A percentile compares a stretch with the other conserved stretches of the same genome.
phyloP scores from a whole-genome alignment of 495 filamentous ascomycete species.

The Paragyromitra xinjiangensis region DNA sequence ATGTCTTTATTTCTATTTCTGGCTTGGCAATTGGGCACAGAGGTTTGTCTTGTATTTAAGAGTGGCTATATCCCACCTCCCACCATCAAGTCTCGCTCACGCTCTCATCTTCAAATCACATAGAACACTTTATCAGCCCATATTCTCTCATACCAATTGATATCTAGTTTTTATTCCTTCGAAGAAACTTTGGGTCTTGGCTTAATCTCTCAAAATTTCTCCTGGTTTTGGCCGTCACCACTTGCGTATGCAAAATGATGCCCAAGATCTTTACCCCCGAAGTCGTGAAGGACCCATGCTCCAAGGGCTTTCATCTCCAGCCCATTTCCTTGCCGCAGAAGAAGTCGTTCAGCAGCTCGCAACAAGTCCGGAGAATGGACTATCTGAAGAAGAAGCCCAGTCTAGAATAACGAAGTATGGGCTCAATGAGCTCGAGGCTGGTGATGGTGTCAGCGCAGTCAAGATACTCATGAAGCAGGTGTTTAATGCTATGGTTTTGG shows the following conservation, averaged over 20 bases:
- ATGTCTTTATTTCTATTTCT: not conserved
- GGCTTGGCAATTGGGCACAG: not conserved
- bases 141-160: not conserved
- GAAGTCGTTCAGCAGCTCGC: conserved; percentile 67
- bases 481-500: conserved; percentile 74
- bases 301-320: conserved; percentile 65
- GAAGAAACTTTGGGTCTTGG: not conserved
- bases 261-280: conserved; percentile 57
- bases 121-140: not conserved
- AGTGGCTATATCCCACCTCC: not conserved
- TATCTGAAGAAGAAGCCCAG: conserved; percentile 67
- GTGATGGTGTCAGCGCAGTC: conserved; percentile 65
- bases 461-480: conserved; percentile 70
- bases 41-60: not conserved
- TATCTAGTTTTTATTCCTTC: not conserved
- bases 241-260: conserved; percentile 57
- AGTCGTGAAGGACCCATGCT: conserved; percentile 58
- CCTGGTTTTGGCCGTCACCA: conserved; percentile 8
- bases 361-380: conserved; percentile 69
- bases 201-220: conserved; percentile 16
- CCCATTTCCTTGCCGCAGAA: conserved; percentile 69
- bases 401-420: conserved; percentile 67
- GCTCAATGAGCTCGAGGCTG: conserved; percentile 69
- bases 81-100: not conserved
- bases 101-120: not conserved